These are phyloP conservation scores for Ganoderma lucidum DNA, from an alignment of 1,284 basidiomycete genomes.

Conservation along the genomic window DNA sequence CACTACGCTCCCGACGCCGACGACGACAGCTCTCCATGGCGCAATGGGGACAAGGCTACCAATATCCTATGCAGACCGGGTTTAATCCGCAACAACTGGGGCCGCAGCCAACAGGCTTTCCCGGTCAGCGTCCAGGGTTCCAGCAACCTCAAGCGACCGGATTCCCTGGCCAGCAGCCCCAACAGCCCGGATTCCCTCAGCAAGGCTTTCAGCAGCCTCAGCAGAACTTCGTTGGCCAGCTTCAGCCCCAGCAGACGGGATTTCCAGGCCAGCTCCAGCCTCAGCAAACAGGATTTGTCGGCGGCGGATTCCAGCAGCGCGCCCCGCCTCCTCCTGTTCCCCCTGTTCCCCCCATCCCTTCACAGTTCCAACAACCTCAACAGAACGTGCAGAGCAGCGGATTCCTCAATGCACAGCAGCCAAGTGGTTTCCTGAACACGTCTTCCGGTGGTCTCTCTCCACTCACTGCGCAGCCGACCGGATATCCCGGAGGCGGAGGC, in stretches of 20 bases:
- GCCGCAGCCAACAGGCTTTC: constrained; percentile 51
- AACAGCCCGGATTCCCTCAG: constrained; percentile 22
- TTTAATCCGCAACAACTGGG: constrained; percentile 55
- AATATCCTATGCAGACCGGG: constrained; percentile 68
- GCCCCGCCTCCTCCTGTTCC: constrained; percentile 57
- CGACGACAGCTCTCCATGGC: constrained; percentile 46
- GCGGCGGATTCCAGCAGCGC: constrained; percentile 56
- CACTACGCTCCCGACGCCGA: constrained; percentile 21
- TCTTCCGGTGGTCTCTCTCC: constrained; percentile 55
- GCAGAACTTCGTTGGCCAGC: constrained; percentile 45
- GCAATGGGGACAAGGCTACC: constrained; percentile 72
- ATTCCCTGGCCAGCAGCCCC: constrained; percentile 29
- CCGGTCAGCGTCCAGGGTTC: constrained; percentile 39
- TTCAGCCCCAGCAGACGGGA: constrained; percentile 50
- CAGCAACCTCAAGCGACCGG: constrained; percentile 50
- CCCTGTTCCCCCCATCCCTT: constrained; percentile 67
- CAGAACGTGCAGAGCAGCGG: constrained; percentile 49
- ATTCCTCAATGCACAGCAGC: constrained; percentile 54
- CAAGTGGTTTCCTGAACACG: constrained; percentile 57
- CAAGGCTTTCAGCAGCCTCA: constrained; percentile 45
- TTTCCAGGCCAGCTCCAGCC: constrained; percentile 49
- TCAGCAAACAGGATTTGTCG: constrained; percentile 43
- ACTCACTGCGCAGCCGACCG: constrained; percentile 63
- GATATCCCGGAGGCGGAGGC: constrained; percentile 55
- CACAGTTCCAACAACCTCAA: constrained; percentile 59